These are phyloP conservation scores for Suillus plorans DNA, from an alignment of 768 basidiomycete species.

Conservation along the genomic window DNA sequence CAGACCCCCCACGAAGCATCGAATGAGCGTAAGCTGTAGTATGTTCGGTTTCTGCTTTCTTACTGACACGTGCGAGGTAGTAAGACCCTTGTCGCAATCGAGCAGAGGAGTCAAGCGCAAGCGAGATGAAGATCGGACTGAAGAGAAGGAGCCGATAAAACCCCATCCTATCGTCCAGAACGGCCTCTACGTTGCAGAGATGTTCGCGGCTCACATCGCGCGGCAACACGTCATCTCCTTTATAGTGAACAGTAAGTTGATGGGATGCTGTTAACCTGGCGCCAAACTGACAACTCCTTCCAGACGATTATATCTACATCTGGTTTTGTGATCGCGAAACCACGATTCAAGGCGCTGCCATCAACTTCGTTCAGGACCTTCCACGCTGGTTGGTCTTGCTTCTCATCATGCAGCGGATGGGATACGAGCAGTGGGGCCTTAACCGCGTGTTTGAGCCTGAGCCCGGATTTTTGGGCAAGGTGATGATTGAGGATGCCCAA, in stretches of 20 bases:
- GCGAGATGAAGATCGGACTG: too few relatives aligned
- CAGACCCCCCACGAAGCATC: background rate
- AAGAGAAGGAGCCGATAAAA: too few relatives aligned
- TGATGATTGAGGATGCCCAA: background rate
- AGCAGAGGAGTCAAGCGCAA: too few relatives aligned
- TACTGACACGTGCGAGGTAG: too few relatives aligned
- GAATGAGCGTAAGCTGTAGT: too few relatives aligned
- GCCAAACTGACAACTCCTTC: background rate
- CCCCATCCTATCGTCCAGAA: constrained; percentile 1
- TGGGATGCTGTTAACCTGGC: too few relatives aligned
- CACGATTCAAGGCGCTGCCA: too few relatives aligned
- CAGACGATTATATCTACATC: too few relatives aligned
- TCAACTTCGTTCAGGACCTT: too few relatives aligned
- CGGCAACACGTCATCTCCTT: background rate
- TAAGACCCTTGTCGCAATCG: too few relatives aligned
- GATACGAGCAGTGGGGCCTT: constrained; percentile 13
- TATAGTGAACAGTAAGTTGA: background rate
- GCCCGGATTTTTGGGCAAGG: background rate
- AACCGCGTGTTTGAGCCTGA: background rate
- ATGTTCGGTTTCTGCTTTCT: too few relatives aligned
- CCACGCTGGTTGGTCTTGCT: constrained; percentile 9
- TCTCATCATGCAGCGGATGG: constrained; percentile 12
- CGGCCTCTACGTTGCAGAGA: constrained; percentile 1
- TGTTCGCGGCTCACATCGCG: constrained; percentile 5
- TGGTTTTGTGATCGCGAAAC: too few relatives aligned